Conservation (phyloP, 2,329 filamentous ascomycete species). For the Alternaria sp. region DNA sequence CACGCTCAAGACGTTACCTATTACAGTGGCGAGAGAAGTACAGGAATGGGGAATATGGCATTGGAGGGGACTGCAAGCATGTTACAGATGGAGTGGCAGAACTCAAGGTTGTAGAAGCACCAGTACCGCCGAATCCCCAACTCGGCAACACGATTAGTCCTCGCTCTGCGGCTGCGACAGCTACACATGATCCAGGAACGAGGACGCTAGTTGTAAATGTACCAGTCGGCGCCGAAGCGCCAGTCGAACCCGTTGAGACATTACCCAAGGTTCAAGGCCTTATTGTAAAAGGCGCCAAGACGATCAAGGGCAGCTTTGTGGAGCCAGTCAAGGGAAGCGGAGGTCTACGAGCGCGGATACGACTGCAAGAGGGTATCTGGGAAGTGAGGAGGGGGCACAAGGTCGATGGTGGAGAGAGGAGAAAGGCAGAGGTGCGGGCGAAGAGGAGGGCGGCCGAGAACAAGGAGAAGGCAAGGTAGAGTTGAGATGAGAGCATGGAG, state of each 20-base stretch:
- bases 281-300: slow-evolving; percentile 71
- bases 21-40: slow-evolving; percentile 89
- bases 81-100: slow-evolving; percentile 69
- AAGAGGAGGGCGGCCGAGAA: slow-evolving; percentile 84
- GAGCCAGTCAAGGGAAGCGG: slow-evolving; percentile 69
- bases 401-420: slow-evolving; percentile 94
- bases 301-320: slow-evolving; percentile 78
- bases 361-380: slow-evolving; percentile 88
- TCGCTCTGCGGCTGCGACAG: slow-evolving; percentile 55
- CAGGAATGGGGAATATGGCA: slow-evolving; percentile 76
- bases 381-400: slow-evolving; percentile 86
- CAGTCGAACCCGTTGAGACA: slow-evolving; percentile 55
- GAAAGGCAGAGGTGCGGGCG: slow-evolving; percentile 83
- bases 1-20: slow-evolving; percentile 82
- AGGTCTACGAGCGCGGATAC: slow-evolving; percentile 70
- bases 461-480: slow-evolving; percentile 66
- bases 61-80: slow-evolving; percentile 81
- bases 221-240: slow-evolving; percentile 52
- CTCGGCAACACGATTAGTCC: slow-evolving; percentile 35
- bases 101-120: slow-evolving; percentile 66
- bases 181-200: slow-evolving; percentile 63
- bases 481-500: background rate
- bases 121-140: slow-evolving; percentile 47
- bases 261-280: slow-evolving; percentile 69
- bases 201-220: slow-evolving; percentile 69